Evolutionary conservation across 805 yeast species (phyloP).

Genomic region (Huiozyma naganishii): DNA sequence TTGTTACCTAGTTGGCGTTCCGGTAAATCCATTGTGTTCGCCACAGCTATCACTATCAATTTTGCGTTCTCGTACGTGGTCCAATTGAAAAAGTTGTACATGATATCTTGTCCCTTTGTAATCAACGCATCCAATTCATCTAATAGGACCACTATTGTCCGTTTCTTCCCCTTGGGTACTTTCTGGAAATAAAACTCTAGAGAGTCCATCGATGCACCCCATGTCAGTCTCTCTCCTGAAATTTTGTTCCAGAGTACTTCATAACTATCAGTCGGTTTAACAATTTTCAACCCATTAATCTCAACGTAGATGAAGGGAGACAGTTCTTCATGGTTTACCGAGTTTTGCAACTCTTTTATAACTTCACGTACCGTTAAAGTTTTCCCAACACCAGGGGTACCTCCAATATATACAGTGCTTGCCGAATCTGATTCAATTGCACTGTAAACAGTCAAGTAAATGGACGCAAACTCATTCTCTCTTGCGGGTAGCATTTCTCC

Average conservation of each 20-base stretch:
- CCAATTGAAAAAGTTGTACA: slow-evolving; percentile 97
- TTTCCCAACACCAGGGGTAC: slow-evolving; percentile 97
- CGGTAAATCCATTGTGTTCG: slow-evolving; percentile 95
- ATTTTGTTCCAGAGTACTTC: slow-evolving; percentile 74
- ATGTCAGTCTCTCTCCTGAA: slow-evolving; percentile 45
- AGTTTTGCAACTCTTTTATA: slow-evolving; percentile 48
- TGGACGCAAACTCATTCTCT: slow-evolving; percentile 65
- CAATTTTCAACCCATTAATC: slow-evolving; percentile 80
- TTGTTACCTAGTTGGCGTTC: slow-evolving; percentile 81
- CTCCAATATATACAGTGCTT: slow-evolving; percentile 80
- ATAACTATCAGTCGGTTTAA: slow-evolving; percentile 72
- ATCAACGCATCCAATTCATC: slow-evolving; percentile 94
- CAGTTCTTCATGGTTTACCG: slow-evolving; percentile 30
- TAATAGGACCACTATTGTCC: slow-evolving; percentile 57
- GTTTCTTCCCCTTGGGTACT: slow-evolving; percentile 24
- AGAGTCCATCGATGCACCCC: slow-evolving; percentile 52
- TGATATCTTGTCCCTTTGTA: slow-evolving; percentile 63
- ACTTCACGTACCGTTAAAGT: slow-evolving; percentile 90
- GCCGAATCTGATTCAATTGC: slow-evolving; percentile 67
- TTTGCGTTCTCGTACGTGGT: slow-evolving; percentile 75
- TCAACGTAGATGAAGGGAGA: slow-evolving; percentile 63
- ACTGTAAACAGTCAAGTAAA: slow-evolving; percentile 57
- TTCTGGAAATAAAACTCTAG: slow-evolving; percentile 61
- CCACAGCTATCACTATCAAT: slow-evolving; percentile 82
- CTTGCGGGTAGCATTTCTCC: slow-evolving; percentile 67